Percentiles rank a stretch among this genome's conserved stretches.
These are phyloP conservation scores for Ricinus communis DNA, from an alignment of 345 rosid genomes.

Conservation along the genomic window DNA sequence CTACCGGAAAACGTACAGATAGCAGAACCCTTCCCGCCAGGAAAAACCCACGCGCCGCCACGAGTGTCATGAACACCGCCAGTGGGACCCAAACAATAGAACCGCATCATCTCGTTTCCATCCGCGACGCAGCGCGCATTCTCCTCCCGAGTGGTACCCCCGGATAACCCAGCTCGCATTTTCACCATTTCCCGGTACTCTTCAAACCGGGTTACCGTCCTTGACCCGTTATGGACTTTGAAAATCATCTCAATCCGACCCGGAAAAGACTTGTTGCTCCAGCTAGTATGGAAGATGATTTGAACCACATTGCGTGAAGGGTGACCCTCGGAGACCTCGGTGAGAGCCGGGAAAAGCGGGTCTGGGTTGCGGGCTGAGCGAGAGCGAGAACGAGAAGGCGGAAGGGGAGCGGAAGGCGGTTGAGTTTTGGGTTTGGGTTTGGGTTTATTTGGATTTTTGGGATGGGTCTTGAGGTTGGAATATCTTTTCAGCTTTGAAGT, in stretches of 20 bases:
- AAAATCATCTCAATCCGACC: constrained; percentile 87
- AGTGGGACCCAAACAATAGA: constrained; percentile 75
- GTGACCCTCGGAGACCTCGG: constrained; percentile 80
- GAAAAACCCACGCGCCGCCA: constrained; percentile 58
- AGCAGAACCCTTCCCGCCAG: constrained; percentile 57
- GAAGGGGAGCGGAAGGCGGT: constrained; percentile 18
- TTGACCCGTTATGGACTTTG: constrained; percentile 80
- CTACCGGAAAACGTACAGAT: constrained; percentile 77
- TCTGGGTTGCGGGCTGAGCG: constrained; percentile 47
- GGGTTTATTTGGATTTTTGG: constrained; percentile 16
- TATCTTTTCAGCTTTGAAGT: too few relatives aligned
- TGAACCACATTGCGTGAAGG: constrained; percentile 92
- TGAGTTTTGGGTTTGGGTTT: constrained; percentile 27
- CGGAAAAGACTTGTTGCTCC: constrained; percentile 73
- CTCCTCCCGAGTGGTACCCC: constrained; percentile 49
- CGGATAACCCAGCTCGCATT: constrained; percentile 42
- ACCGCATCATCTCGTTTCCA: constrained; percentile 97
- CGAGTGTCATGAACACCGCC: constrained; percentile 20
- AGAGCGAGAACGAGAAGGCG: constrained; percentile 28
- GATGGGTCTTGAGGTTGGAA: not conserved
- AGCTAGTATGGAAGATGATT: constrained; percentile 89
- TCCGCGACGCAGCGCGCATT: constrained; percentile 84
- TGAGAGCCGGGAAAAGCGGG: constrained; percentile 56
- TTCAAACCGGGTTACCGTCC: constrained; percentile 72
- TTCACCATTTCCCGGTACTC: constrained; percentile 82